Base-by-base conservation (phyloP, 495 filamentous ascomycete genomes). In the Tuber melanosporum region DNA sequence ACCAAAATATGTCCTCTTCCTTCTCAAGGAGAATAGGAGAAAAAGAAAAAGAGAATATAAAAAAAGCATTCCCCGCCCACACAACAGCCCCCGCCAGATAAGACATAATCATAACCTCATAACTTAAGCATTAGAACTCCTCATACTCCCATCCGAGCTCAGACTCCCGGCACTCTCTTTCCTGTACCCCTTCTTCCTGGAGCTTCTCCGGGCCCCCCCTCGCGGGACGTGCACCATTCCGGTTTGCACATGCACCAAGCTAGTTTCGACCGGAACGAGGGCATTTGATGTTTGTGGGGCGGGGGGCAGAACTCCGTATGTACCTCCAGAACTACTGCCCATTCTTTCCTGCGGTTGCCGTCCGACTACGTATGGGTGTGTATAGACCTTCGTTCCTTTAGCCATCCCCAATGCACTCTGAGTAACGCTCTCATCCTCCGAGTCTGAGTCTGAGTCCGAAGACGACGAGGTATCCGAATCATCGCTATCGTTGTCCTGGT, bases 351-450 rank as follows among this genome's bases (percentile, higher is more conserved):
- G 77, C 0, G 80, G 74, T 36, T 66, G 74, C 19, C 80, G 75
- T 69, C 74, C 75, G 69, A 75, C 66, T 36, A 80, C 73, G 2
- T 74, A 47, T 20, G 80, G 76, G 71, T 83, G 82, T 0, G 77
- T 62, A 46, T 83, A 83, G 42, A 79, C 77, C 45, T 83, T 83
- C 19, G 78, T 79, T 12, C 82, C 82, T 42, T 83, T 80, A 22
- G 82, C 82, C 81, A 83, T 82, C 26, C 81, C 81, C n/a, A 83
- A 69, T 69, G 81, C 76, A 46, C 75, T 80, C 70, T 77, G 79
- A 71, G 78, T 70, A 36, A 81, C 76, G 20, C 70, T 73, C 36
- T 72, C 75, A 6, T 62, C 73, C 32, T 83, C 82, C 32, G 80
- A 79, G 36, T 83, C 82, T 0, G 80, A 77, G 71, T 83, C 82